Evolutionary conservation across 1,284 basidiomycete genomes (phyloP), one percentile per base, ranked within the genome.

Genomic region (Ustilago shanxiensis): DNA sequence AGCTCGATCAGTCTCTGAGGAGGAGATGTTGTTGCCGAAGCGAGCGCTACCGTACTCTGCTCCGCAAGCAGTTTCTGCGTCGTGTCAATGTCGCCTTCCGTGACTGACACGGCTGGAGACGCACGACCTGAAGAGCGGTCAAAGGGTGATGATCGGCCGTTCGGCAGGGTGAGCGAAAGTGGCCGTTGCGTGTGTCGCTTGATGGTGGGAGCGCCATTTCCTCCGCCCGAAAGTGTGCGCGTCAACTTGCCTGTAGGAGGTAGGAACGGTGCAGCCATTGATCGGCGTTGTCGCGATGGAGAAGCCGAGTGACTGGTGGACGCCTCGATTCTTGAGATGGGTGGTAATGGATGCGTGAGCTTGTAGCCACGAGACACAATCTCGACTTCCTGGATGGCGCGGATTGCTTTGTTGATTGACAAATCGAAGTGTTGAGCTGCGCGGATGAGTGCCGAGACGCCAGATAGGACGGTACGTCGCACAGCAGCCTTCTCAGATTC

Each of bases 351-450:
- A 53, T 81, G 76, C 24, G 82, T 79, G 29, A 85, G 62, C 54
- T 77, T 81, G 66, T 78, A 83, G 6, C 83, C 83, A 24, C 84
- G 70, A 22, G 83, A 80, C 20, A 85, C 83, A 2, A 82, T 65
- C 69, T 85, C 84, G 39, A 83, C 81, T 57, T 85, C 84, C 55
- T 85, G 84, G 1, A 85, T 60, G n/a, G 84, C 84, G 13, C 68
- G 72, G 56, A 85, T 76, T 16, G 77, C 75, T 44, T 74, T 73
- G 62, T 84, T 85, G 56, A 82, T 45, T 16, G 74, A 67, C 1
- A 77, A 26, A 51, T 85, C 84, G 51, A 82, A 75, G 5, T 39
- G 26, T 44, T 83, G 80, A 5, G 80, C 78, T 9, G 77, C 68
- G 13, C 68, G 53, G 41, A 85, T 76, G 5, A 84, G 59, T 4